Evolutionary conservation across 257 asterid species (phyloP).

Genomic region (Solanum pimpinellifolium): DNA sequence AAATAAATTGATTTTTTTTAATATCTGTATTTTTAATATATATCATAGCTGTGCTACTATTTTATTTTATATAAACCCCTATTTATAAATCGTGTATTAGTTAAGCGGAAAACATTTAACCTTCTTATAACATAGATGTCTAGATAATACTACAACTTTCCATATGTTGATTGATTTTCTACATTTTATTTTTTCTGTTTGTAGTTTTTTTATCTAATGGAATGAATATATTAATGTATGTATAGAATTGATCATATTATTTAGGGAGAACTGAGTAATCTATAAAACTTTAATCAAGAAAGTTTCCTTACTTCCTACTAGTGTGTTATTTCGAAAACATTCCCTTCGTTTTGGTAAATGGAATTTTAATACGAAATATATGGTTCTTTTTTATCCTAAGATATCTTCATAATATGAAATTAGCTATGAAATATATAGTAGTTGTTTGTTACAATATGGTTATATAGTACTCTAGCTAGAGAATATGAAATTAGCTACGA

Average conservation of each 20-base stretch:
- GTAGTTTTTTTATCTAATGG: not conserved
- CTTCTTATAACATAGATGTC: too few species aligned
- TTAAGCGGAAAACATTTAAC: too few species aligned
- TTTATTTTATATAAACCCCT: not conserved
- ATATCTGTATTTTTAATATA: not conserved
- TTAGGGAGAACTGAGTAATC: not conserved
- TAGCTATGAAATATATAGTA: too few species aligned
- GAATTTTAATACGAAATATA: not conserved
- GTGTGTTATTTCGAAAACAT: not conserved
- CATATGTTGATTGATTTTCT: not conserved
- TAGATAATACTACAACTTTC: too few species aligned
- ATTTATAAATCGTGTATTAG: not conserved
- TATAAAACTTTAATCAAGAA: not conserved
- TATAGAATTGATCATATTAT: too few species aligned
- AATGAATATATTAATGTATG: too few species aligned
- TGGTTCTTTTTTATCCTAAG: not conserved
- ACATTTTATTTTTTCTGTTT: not conserved
- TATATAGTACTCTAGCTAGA: not conserved
- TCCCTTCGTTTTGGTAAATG: not conserved
- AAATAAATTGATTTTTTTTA: not conserved
- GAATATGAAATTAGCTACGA: too few species aligned
- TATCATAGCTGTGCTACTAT: not conserved
- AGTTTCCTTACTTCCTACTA: not conserved
- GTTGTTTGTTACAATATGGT: not conserved
- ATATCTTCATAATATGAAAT: not conserved